These are phyloP conservation scores for Trichoderma hamatum DNA, from an alignment of 2,329 filamentous ascomycete genomes.

Conservation along the genomic window DNA sequence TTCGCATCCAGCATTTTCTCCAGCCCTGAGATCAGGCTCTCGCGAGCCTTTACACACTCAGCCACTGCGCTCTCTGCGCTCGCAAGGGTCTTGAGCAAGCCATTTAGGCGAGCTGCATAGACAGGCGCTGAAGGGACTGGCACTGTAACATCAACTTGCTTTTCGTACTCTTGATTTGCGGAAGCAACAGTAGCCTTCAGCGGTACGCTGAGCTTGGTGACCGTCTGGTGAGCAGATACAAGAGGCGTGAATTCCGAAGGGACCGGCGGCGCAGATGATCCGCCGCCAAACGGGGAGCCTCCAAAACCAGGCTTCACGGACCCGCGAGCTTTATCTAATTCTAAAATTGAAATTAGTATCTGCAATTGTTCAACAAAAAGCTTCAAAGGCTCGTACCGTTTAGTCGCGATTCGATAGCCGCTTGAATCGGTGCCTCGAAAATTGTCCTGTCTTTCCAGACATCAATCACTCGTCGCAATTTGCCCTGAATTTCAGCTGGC, in stretches of 20 bases:
- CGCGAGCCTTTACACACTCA: constrained; percentile 84
- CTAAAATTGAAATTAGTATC: constrained; percentile 43
- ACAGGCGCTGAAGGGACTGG: constrained; percentile 80
- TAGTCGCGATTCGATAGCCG: constrained; percentile 76
- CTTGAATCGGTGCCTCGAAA: constrained; percentile 79
- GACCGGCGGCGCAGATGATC: constrained; percentile 60
- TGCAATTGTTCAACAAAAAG: background rate
- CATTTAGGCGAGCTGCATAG: constrained; percentile 85
- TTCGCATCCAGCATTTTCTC: constrained; percentile 81
- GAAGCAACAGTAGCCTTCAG: constrained; percentile 68
- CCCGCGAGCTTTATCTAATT: constrained; percentile 64
- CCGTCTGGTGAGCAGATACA: constrained; percentile 71
- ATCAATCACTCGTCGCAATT: constrained; percentile 85
- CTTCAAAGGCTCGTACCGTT: constrained; percentile 61
- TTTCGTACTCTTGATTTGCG: constrained; percentile 82
- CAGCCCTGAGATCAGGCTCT: constrained; percentile 74
- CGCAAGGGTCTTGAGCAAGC: constrained; percentile 85
- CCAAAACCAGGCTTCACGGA: constrained; percentile 55
- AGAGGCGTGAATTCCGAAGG: constrained; percentile 78
- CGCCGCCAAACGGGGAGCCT: constrained; percentile 58
- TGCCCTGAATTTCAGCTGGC: constrained; percentile 81
- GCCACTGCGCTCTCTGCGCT: constrained; percentile 87
- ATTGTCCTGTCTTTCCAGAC: constrained; percentile 89
- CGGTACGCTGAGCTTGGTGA: constrained; percentile 72
- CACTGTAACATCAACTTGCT: constrained; percentile 72